These are phyloP conservation scores for Thymus mandschuricus DNA, from an alignment of 257 asterid genomes.

Conservation along the genomic window DNA sequence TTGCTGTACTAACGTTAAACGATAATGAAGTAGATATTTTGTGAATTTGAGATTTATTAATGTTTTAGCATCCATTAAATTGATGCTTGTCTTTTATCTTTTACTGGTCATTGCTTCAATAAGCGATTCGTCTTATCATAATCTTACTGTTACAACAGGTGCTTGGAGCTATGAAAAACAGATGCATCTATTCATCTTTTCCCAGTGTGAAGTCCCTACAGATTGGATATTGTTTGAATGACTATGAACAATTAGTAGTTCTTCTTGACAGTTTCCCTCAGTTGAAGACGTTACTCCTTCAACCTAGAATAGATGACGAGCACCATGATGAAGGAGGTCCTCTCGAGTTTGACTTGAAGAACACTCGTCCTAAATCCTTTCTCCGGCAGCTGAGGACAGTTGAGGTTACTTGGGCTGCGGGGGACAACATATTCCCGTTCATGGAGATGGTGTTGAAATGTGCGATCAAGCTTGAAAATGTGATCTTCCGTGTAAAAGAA, in stretches of 20 bases:
- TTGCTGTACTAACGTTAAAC: too few species aligned
- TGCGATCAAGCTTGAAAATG: background rate
- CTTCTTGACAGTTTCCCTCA: conserved; percentile 13
- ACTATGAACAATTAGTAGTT: background rate
- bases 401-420: background rate
- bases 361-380: background rate
- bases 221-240: background rate
- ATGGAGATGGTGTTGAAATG: background rate
- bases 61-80: background rate
- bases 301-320: background rate
- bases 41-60: too few species aligned
- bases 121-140: background rate
- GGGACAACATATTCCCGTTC: background rate
- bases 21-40: too few species aligned
- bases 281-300: background rate
- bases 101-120: background rate
- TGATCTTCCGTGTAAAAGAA: background rate
- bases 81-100: background rate
- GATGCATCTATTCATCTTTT: background rate
- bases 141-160: background rate
- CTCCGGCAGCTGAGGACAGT: conserved; percentile 11
- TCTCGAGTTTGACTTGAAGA: background rate
- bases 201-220: background rate
- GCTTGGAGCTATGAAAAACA: background rate
- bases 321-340: background rate